These are phyloP conservation scores for Populus hybrid DNA, from an alignment of 441 rosid species.

Conservation along the genomic window DNA sequence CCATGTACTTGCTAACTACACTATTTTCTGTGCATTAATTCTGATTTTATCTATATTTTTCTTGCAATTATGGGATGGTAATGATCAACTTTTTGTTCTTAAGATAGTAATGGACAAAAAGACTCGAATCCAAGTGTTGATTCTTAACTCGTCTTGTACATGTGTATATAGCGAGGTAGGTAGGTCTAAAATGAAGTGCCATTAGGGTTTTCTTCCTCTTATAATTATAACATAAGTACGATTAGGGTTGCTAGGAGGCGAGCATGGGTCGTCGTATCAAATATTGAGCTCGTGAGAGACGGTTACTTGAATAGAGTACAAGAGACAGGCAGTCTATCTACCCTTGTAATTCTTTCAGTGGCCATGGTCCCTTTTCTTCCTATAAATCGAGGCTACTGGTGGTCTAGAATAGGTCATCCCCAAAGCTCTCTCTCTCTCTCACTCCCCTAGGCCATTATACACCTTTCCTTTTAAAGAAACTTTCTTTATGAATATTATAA, in stretches of 20 bases:
- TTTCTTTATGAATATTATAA: neutral
- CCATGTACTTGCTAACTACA: too few relatives aligned
- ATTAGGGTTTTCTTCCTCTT: neutral
- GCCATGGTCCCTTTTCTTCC: neutral
- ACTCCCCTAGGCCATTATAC: neutral
- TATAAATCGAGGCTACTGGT: slow-evolving; percentile 26
- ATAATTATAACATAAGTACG: neutral
- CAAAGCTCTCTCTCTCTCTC: neutral
- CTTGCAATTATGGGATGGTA: too few relatives aligned
- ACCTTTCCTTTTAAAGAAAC: slow-evolving; percentile 30
- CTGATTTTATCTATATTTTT: neutral
- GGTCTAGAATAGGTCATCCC: slow-evolving; percentile 15
- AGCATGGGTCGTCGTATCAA: neutral
- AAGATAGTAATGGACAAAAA: neutral
- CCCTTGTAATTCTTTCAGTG: neutral
- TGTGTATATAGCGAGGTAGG: neutral
- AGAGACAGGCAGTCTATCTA: neutral
- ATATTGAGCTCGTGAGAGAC: slow-evolving; percentile 4
- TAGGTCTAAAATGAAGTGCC: neutral
- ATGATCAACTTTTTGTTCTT: neutral
- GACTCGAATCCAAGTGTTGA: neutral
- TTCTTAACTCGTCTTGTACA: neutral
- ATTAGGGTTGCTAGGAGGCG: slow-evolving; percentile 24
- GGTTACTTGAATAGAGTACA: slow-evolving; percentile 10
- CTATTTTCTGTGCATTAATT: neutral